Evolutionary conservation across 2,329 filamentous ascomycete genomes (phyloP).

Genomic region (Venturia carpophila): DNA sequence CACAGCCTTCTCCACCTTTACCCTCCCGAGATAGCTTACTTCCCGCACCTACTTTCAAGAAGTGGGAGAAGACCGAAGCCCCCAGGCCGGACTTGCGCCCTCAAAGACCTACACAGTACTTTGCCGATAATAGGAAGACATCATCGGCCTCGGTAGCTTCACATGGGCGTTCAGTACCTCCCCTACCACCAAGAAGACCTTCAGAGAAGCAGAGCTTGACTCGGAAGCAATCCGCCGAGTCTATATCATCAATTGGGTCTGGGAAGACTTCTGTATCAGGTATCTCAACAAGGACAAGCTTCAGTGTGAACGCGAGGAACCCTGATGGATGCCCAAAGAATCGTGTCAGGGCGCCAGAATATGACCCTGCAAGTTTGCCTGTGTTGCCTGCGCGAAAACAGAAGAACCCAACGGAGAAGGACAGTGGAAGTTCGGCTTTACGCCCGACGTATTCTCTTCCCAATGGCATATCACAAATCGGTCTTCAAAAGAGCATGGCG

Average conservation of each 20-base stretch:
- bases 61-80: constrained; percentile 15
- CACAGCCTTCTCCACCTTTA: constrained; percentile 12
- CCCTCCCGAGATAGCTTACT: constrained; percentile 12
- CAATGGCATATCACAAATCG: constrained; percentile 16
- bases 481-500: constrained; percentile 18
- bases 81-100: constrained; percentile 42
- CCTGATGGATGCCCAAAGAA: constrained; percentile 28
- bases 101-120: constrained; percentile 30
- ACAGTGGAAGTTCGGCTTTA: constrained; percentile 31
- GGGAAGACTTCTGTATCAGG: constrained; percentile 13
- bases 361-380: constrained; percentile 48
- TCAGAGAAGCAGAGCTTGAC: constrained; percentile 27
- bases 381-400: constrained; percentile 45
- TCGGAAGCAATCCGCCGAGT: constrained; percentile 26
- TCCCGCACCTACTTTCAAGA: constrained; percentile 17
- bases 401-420: constrained; percentile 34
- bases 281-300: constrained; percentile 27
- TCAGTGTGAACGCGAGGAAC: constrained; percentile 35
- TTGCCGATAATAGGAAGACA: constrained; percentile 22
- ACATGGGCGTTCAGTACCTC: constrained; percentile 25
- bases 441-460: constrained; percentile 32
- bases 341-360: constrained; percentile 48
- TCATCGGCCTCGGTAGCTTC: constrained; percentile 3
- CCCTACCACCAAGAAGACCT: constrained; percentile 37
- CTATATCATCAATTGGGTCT: constrained; percentile 15